These are phyloP conservation scores for Aspergillus texensis DNA, from an alignment of 2,329 filamentous ascomycete genomes.

Conservation along the genomic window DNA sequence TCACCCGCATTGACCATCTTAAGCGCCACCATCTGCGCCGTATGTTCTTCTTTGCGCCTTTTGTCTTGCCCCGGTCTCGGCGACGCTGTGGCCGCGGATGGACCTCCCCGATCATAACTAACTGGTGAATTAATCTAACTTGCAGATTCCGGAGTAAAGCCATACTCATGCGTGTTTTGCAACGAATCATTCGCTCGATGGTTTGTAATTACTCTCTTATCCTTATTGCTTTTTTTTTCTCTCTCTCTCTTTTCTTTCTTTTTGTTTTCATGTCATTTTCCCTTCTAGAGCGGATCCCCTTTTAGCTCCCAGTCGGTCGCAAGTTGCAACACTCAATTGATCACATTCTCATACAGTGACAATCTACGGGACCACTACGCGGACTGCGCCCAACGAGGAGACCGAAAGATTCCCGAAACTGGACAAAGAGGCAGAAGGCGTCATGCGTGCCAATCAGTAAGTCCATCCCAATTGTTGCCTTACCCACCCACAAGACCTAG, in stretches of 20 bases:
- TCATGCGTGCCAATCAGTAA: constrained; percentile 52
- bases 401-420: constrained; percentile 48
- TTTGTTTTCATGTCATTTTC: constrained; percentile 3
- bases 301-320: not conserved
- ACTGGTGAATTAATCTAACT: constrained; percentile 11
- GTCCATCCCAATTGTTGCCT: constrained; percentile 13
- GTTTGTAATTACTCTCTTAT: constrained; percentile 30
- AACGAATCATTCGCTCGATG: constrained; percentile 49
- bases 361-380: constrained; percentile 51
- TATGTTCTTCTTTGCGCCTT: constrained; percentile 28
- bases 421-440: constrained; percentile 49
- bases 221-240: not conserved
- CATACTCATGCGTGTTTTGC: constrained; percentile 52
- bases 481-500: not conserved
- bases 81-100: not conserved
- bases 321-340: not conserved
- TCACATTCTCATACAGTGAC: constrained; percentile 36
- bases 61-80: not conserved
- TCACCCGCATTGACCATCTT: constrained; percentile 52
- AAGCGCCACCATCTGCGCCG: constrained; percentile 52
- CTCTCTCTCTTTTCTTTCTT: not conserved
- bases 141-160: constrained; percentile 51
- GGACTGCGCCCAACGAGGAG: constrained; percentile 45
- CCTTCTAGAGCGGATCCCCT: not conserved
- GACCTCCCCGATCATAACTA: constrained; percentile 6